Conservation (phyloP, 176 grass and related monocot species). For the Puya raimondii region DNA sequence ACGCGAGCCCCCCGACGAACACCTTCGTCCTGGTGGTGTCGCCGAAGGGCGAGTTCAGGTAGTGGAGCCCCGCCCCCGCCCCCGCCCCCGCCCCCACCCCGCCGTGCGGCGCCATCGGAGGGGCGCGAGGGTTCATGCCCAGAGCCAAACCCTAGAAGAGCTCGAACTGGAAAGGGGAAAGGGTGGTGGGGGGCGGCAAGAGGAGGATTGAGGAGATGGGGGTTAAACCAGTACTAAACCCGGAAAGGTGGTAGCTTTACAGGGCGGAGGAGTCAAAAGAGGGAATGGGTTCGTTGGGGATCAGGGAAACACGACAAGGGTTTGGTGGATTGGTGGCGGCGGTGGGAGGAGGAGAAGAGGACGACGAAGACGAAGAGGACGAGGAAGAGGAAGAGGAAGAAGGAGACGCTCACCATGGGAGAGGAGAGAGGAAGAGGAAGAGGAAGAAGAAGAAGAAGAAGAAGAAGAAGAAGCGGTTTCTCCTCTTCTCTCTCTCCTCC, state of each 20-base stretch:
- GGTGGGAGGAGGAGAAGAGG: not conserved
- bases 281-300: not conserved
- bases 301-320: not conserved
- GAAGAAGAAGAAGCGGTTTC: not conserved
- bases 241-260: not conserved
- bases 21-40: slow-evolving; percentile 66
- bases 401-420: not conserved
- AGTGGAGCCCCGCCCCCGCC: slow-evolving; percentile 37
- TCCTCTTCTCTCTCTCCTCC: not conserved
- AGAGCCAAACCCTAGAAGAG: too few relatives aligned
- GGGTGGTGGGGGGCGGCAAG: too few relatives aligned
- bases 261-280: not conserved
- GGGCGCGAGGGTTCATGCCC: not conserved
- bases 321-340: not conserved
- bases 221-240: too few relatives aligned
- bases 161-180: too few relatives aligned
- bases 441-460: not conserved
- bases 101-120: slow-evolving; percentile 44
- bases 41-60: slow-evolving; percentile 54
- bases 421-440: not conserved
- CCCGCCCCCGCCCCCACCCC: slow-evolving; percentile 25
- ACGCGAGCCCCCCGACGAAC: slow-evolving; percentile 57
- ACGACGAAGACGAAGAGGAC: not conserved
- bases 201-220: too few relatives aligned
- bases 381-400: not conserved